phyloP scores from a whole-genome alignment of 768 basidiomycete genomes.

The Hortiboletus flavorubellus region DNA sequence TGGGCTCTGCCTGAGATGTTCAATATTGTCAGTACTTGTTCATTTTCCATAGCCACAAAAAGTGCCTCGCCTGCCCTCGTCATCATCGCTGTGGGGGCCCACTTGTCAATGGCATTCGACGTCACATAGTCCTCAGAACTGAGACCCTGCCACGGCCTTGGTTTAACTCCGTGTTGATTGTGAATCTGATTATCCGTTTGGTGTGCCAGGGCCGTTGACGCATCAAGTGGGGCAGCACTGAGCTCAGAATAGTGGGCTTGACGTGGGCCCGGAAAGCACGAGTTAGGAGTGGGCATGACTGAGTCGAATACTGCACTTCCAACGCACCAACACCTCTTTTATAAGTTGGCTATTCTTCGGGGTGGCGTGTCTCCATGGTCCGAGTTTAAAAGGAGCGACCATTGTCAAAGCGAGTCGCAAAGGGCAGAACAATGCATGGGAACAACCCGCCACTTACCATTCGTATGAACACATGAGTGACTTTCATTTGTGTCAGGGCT shows the following conservation, averaged over 20 bases:
- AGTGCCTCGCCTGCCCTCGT: not conserved
- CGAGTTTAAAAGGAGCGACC: conserved; percentile 1
- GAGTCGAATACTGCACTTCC: not conserved
- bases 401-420: conserved; percentile 9
- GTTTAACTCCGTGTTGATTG: not conserved
- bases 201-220: not conserved
- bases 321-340: conserved; percentile 1
- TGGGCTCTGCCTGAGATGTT: conserved; percentile 1
- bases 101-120: not conserved
- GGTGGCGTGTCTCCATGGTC: conserved; percentile 9
- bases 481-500: conserved; percentile 5
- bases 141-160: not conserved
- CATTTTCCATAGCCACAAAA: not conserved
- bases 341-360: not conserved
- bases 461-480: not conserved
- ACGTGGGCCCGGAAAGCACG: not conserved
- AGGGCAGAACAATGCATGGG: conserved; percentile 5
- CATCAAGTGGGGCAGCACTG: not conserved
- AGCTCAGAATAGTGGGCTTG: conserved; percentile 4
- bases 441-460: conserved; percentile 12
- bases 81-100: not conserved
- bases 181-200: not conserved
- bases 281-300: conserved; percentile 4
- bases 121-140: not conserved
- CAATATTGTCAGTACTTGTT: not conserved